phyloP scores from a whole-genome alignment of 2,329 filamentous ascomycete genomes.

The Aspergillus latus region DNA sequence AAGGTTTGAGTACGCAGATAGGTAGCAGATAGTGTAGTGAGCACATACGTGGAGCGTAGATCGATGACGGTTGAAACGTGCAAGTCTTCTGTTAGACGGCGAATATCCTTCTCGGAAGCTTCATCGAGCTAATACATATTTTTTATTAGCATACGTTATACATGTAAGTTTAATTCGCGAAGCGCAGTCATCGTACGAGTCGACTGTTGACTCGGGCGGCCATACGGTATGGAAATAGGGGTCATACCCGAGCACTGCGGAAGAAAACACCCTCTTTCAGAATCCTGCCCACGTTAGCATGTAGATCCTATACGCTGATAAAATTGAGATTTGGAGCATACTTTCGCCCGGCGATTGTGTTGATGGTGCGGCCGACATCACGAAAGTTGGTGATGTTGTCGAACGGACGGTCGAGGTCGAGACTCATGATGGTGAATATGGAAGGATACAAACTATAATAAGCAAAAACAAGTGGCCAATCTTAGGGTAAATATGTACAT shows the following conservation, averaged over 20 bases:
- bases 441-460: neutral
- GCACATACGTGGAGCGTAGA: constrained; percentile 67
- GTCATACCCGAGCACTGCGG: constrained; percentile 62
- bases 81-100: constrained; percentile 58
- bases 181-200: neutral
- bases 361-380: constrained; percentile 70
- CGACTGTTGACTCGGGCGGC: no score
- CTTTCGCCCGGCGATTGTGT: constrained; percentile 58
- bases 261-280: constrained; percentile 65
- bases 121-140: constrained; percentile 56
- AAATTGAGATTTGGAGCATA: constrained; percentile 33
- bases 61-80: constrained; percentile 74
- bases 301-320: neutral
- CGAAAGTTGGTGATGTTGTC: constrained; percentile 71
- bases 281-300: constrained; percentile 30
- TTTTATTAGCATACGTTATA: neutral
- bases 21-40: neutral
- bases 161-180: neutral
- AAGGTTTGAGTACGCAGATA: neutral
- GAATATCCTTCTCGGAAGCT: constrained; percentile 65
- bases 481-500: no score
- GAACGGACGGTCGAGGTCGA: constrained; percentile 41
- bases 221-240: neutral
- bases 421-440: constrained; percentile 18
- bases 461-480: neutral